Evolutionary conservation across 2,329 filamentous ascomycete genomes (phyloP), one percentile per base, ranked within the genome.

Genomic region (Trichoderma lentiforme): DNA sequence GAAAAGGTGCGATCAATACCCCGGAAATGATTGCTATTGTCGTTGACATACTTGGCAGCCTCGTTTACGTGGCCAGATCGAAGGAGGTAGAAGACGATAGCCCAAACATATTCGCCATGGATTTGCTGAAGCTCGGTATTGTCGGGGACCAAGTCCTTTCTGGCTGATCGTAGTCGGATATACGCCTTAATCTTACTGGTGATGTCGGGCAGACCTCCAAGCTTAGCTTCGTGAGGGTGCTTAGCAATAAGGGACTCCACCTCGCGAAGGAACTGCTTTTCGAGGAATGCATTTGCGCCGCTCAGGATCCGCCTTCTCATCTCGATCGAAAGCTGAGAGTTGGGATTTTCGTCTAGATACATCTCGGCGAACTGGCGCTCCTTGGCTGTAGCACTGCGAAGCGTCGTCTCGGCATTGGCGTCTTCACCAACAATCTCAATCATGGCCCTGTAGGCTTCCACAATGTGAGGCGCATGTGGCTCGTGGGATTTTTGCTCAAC

Each of bases 141-240:
- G 78, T 97, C 93, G 3, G 92, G 90, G 2, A 92, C 93, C 57
- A 98, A 87, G 78, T 97, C 94, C 81, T 95, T 97, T 72, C 94
- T 90, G 2, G 89, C 87, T 56, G 91, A 89, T 73, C 93, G 90
- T 72, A 98, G 87, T 63, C 95, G 90, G 76, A 99, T 93, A 79
- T 95, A 99, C 8, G 94, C 96, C 78, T 93, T 93, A 78, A 98
- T 92, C 83, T 97, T 97, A 85, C 93, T 97, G 75, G 95, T 88
- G 26, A 94, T 89, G 70, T 95, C 94, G 1, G 96, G 96, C 53
- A 94, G 89, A 74, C 96, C 96, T 73, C 96, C 96, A 56, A 97
- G 88, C 78, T 93, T 93, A 34, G 96, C 95, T 79, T 98, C 95
- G 70, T 92, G 90, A 2, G 95, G 94, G 79, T 96, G 93, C 81